Evolutionary conservation across 768 basidiomycete species (phyloP).

Genomic region (Boletus insuetus): DNA sequence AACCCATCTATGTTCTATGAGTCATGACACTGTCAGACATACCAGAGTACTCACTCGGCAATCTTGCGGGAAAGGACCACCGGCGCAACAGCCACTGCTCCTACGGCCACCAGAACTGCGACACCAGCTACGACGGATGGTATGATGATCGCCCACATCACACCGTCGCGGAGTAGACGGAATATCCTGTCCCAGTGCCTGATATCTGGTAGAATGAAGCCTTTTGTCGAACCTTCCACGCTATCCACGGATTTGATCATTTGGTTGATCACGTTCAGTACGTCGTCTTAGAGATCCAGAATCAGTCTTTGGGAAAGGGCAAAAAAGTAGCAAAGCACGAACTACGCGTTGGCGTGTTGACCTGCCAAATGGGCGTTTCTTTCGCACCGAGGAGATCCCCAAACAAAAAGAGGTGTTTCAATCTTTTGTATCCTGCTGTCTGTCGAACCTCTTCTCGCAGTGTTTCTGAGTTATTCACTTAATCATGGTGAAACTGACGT

Average conservation of each 20-base stretch:
- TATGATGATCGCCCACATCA: neutral
- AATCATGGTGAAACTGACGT: neutral
- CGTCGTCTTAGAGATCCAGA: neutral
- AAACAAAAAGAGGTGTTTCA: slow-evolving; percentile 16
- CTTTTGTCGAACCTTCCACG: slow-evolving; percentile 2
- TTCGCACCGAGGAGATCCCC: slow-evolving; percentile 2
- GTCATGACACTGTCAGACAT: neutral
- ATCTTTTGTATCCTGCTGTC: slow-evolving; percentile 7
- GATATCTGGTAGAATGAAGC: slow-evolving; percentile 3
- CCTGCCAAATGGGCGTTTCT: slow-evolving; percentile 3
- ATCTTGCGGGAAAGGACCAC: neutral
- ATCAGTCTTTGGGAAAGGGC: neutral
- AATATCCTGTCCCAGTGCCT: slow-evolving; percentile 1
- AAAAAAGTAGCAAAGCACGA: neutral
- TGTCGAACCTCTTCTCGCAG: slow-evolving; percentile 20
- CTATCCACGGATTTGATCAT: slow-evolving; percentile 6
- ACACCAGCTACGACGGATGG: neutral
- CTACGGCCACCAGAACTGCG: neutral
- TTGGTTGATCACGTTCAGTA: slow-evolving; percentile 1
- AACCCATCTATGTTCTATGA: neutral
- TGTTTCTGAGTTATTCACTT: slow-evolving; percentile 6
- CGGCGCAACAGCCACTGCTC: neutral
- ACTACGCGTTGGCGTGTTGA: slow-evolving; percentile 1
- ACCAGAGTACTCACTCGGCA: neutral
- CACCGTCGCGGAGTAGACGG: neutral